Conservation (phyloP, 1,284 basidiomycete genomes). For the Malassezia yamatoensis region DNA sequence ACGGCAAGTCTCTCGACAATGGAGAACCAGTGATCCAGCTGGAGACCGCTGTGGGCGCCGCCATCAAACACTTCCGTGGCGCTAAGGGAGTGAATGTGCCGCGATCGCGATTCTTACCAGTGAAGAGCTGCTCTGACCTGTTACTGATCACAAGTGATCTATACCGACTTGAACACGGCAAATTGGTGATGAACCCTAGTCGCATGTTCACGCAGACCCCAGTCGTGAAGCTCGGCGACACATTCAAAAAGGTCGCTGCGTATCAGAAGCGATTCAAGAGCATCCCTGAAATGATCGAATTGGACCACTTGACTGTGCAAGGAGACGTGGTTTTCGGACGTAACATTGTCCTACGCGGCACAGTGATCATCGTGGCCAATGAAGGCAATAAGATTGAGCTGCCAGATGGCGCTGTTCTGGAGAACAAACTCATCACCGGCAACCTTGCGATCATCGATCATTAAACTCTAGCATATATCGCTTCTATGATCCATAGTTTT, state of each 20-base stretch:
- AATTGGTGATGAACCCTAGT: constrained; percentile 63
- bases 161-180: constrained; percentile 88
- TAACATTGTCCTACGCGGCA: constrained; percentile 61
- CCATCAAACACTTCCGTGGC: constrained; percentile 86
- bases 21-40: constrained; percentile 78
- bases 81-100: constrained; percentile 97
- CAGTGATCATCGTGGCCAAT: constrained; percentile 63
- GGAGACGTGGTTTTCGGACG: constrained; percentile 94
- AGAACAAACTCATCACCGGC: constrained; percentile 59
- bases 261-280: constrained; percentile 98
- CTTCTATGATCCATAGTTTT: no score
- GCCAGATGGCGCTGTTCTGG: constrained; percentile 85
- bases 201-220: constrained; percentile 68
- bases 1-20: constrained; percentile 59
- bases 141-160: constrained; percentile 94
- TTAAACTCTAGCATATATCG: constrained; percentile 17
- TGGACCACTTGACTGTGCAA: constrained; percentile 91
- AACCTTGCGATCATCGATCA: constrained; percentile 49
- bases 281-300: constrained; percentile 70
- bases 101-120: constrained; percentile 90
- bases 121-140: constrained; percentile 59
- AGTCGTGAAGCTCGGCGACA: constrained; percentile 89
- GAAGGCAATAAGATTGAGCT: constrained; percentile 91
- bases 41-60: constrained; percentile 93
- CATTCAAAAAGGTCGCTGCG: constrained; percentile 70